A percentile compares a stretch with the other conserved stretches of the same genome.
Evolutionary conservation across 1,284 basidiomycete genomes (phyloP).

Genomic region (Ustilago shanxiensis): DNA sequence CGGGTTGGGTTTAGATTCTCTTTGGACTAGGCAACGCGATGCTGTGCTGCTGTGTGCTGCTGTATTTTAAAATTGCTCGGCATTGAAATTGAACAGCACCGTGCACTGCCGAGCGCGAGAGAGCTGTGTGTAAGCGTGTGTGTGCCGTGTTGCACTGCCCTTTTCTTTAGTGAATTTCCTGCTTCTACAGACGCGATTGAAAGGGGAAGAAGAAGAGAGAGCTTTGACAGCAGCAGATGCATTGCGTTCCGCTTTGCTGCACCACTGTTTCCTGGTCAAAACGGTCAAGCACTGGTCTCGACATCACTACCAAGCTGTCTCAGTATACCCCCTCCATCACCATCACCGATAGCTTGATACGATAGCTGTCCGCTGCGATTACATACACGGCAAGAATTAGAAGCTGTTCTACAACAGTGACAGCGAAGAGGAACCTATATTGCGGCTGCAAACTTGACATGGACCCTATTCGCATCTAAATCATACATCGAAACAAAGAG

Average conservation of each 20-base stretch:
- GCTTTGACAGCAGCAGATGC: not conserved
- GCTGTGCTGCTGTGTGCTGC: not conserved
- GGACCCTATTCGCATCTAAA: not conserved
- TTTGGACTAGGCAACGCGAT: not conserved
- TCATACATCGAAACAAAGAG: not conserved
- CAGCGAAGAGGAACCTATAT: too few species aligned
- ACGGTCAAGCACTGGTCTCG: too few species aligned
- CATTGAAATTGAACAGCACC: constrained; percentile 7
- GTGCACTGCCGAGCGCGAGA: constrained; percentile 4
- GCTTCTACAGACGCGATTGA: not conserved
- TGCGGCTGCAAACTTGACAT: not conserved
- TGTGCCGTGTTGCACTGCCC: not conserved
- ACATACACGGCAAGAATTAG: too few species aligned
- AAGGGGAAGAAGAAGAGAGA: not conserved
- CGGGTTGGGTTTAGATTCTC: not conserved
- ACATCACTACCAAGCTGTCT: not conserved
- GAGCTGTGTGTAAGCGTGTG: too few species aligned
- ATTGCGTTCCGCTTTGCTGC: not conserved
- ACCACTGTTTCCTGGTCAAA: not conserved
- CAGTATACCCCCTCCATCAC: too few species aligned
- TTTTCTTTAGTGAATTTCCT: not conserved
- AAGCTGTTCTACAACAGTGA: too few species aligned
- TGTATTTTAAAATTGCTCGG: constrained; percentile 1
- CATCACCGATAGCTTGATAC: too few species aligned
- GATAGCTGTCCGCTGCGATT: too few species aligned